Evolutionary conservation across 768 basidiomycete genomes (phyloP).

Genomic region (Phaffia australis): DNA sequence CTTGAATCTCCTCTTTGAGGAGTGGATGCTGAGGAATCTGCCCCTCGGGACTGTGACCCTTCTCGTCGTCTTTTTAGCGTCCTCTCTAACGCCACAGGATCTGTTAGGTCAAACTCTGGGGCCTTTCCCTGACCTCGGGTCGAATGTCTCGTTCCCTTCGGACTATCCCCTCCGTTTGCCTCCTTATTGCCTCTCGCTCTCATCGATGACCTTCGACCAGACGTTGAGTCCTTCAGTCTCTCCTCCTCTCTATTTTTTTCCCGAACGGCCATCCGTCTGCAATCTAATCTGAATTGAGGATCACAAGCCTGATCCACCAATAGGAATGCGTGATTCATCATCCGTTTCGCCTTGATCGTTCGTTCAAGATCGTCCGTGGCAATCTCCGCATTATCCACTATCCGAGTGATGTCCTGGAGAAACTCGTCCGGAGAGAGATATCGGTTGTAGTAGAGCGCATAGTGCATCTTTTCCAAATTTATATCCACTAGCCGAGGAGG

Average conservation of each 20-base stretch:
- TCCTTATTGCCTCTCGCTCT: slow-evolving; percentile 40
- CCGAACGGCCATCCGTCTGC: slow-evolving; percentile 65
- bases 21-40: too few relatives aligned
- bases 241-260: slow-evolving; percentile 49
- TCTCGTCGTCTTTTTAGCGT: slow-evolving; percentile 57
- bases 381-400: slow-evolving; percentile 51
- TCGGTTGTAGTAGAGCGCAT: slow-evolving; percentile 56
- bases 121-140: slow-evolving; percentile 61
- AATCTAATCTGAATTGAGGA: slow-evolving; percentile 62
- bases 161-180: slow-evolving; percentile 35
- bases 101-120: slow-evolving; percentile 62
- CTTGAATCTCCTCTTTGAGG: too few relatives aligned
- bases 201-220: slow-evolving; percentile 31
- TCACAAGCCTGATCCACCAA: slow-evolving; percentile 82
- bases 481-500: slow-evolving; percentile 50
- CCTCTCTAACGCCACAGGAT: slow-evolving; percentile 63
- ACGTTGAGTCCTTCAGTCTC: not conserved
- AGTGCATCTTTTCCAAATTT: slow-evolving; percentile 85
- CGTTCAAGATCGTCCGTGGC: slow-evolving; percentile 65
- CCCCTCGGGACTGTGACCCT: not conserved
- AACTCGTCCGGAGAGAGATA: slow-evolving; percentile 85
- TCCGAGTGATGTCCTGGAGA: slow-evolving; percentile 49
- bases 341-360: slow-evolving; percentile 68
- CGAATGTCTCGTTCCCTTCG: slow-evolving; percentile 46
- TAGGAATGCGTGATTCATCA: slow-evolving; percentile 68